Evolutionary conservation across 2,329 filamentous ascomycete genomes (phyloP).

Genomic region (Pochonia chlamydosporia): DNA sequence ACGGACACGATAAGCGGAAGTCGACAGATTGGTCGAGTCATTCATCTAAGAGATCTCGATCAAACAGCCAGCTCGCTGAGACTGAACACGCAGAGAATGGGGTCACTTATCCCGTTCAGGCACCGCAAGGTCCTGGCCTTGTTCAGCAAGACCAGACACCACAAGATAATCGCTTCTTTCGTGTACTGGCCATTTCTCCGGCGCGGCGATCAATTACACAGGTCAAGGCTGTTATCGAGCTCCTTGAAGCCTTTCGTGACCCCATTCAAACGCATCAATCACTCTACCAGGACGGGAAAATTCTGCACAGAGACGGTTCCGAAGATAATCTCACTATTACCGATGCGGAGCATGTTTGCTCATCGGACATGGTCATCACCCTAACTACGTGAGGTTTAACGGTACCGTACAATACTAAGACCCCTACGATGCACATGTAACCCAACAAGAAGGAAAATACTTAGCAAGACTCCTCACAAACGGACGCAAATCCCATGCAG

Average conservation of each 20-base stretch:
- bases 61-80: neutral
- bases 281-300: neutral
- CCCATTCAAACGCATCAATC: neutral
- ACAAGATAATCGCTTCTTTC: constrained; percentile 4
- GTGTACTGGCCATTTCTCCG: constrained; percentile 7
- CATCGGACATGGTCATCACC: neutral
- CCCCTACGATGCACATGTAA: too few species aligned
- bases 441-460: too few species aligned
- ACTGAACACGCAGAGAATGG: neutral
- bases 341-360: neutral
- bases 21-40: neutral
- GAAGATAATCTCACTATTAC: constrained; percentile 4
- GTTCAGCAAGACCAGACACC: constrained; percentile 1
- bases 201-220: constrained; percentile 5
- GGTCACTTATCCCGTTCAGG: neutral
- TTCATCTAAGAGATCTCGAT: neutral
- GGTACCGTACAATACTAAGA: too few species aligned
- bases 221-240: neutral
- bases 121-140: constrained; percentile 1
- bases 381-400: too few species aligned
- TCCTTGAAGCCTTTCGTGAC: neutral
- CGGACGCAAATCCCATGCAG: too few species aligned
- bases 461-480: too few species aligned
- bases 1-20: neutral
- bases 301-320: constrained; percentile 1